Percentiles rank a stretch among this genome's conserved stretches.
Evolutionary conservation across 768 basidiomycete genomes (phyloP).

Genomic region (Sporobolomyces pararoseus): DNA sequence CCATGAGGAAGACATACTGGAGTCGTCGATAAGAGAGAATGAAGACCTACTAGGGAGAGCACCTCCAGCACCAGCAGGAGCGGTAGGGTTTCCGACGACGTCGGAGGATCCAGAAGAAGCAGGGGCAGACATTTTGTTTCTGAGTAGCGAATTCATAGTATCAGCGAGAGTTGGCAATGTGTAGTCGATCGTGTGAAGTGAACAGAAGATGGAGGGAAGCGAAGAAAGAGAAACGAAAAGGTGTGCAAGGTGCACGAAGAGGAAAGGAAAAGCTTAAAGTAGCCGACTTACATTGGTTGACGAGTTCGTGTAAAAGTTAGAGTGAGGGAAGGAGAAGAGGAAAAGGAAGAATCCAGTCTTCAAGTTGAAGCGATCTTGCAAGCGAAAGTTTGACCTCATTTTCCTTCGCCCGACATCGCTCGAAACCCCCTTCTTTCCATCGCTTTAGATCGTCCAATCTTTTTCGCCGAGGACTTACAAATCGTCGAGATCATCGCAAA

Average conservation of each 20-base stretch:
- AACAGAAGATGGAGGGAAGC: too few species aligned
- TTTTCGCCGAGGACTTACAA: too few species aligned
- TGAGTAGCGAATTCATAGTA: neutral
- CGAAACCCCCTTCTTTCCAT: neutral
- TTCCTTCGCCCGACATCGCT: conserved; percentile 1
- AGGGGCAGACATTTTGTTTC: conserved; percentile 17
- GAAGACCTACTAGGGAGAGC: neutral
- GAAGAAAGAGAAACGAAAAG: neutral
- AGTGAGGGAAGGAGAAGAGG: neutral
- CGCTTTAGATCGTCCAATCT: neutral
- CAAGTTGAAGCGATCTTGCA: neutral
- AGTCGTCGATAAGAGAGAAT: too few species aligned
- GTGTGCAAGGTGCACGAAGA: neutral
- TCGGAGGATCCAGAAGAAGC: conserved; percentile 23
- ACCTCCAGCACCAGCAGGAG: conserved; percentile 12
- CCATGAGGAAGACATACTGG: too few species aligned
- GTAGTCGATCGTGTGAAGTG: too few species aligned
- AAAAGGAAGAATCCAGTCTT: neutral
- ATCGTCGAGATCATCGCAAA: too few species aligned
- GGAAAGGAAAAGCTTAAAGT: too few species aligned
- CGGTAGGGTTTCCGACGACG: conserved; percentile 25
- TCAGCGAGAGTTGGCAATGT: neutral
- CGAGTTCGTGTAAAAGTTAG: too few species aligned
- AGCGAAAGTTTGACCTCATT: conserved; percentile 4
- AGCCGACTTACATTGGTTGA: too few species aligned